Percentiles rank a stretch among this genome's conserved stretches.
Conservation (phyloP, 2,329 filamentous ascomycete species). For the Paecilomyces dactylethromorphus region DNA sequence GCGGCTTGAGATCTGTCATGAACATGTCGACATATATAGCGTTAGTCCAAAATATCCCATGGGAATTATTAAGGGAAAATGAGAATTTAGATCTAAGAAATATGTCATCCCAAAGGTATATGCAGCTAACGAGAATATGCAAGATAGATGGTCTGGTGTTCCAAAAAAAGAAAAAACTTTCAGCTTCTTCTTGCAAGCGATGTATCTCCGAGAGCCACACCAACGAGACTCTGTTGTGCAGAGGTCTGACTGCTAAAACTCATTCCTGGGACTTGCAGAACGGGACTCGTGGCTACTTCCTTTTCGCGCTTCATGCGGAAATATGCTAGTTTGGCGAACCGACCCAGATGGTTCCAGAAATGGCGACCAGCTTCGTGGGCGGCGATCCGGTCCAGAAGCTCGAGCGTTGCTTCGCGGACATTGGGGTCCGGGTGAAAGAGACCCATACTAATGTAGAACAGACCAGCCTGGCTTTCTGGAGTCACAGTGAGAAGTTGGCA, state of each 20-base stretch:
- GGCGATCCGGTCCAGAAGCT: slow-evolving; percentile 72
- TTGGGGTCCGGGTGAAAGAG: slow-evolving; percentile 83
- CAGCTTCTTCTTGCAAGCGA: slow-evolving; percentile 15
- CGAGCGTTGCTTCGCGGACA: slow-evolving; percentile 70
- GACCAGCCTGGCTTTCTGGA: slow-evolving; percentile 75
- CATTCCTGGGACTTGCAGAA: slow-evolving; percentile 12
- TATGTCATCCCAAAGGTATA: background rate
- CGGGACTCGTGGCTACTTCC: slow-evolving; percentile 23
- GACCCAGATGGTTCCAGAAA: slow-evolving; percentile 80
- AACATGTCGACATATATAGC: background rate
- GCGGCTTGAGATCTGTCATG: background rate
- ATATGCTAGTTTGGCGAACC: slow-evolving; percentile 83
- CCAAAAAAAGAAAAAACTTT: slow-evolving; percentile 1
- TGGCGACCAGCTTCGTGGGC: slow-evolving; percentile 87
- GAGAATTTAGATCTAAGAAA: background rate
- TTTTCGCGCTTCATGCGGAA: slow-evolving; percentile 67
- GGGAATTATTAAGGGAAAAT: background rate
- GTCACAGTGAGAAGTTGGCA: slow-evolving; percentile 76
- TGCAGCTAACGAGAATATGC: background rate
- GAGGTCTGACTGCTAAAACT: slow-evolving; percentile 8
- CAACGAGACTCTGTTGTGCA: slow-evolving; percentile 28
- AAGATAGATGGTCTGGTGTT: background rate
- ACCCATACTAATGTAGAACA: slow-evolving; percentile 87
- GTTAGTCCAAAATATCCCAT: background rate
- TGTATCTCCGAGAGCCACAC: slow-evolving; percentile 26